Percentiles rank a stretch among this genome's conserved stretches.
Conservation (phyloP, 805 yeast species). For the Wickerhamomyces xylosicus region DNA sequence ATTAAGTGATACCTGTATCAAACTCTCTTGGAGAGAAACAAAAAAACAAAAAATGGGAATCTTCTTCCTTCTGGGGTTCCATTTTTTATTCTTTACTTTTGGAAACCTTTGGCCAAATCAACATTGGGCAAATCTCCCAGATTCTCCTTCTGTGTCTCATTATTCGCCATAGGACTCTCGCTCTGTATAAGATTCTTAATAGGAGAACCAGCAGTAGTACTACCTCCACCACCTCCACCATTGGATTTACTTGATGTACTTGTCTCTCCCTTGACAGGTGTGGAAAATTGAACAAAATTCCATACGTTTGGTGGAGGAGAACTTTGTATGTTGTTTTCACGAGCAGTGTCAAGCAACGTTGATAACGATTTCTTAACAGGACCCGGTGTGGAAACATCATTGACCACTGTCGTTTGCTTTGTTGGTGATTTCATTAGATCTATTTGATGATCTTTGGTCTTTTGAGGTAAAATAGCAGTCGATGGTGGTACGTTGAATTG, state of each 20-base stretch:
- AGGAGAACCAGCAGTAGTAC: constrained; percentile 12
- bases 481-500: constrained; percentile 4
- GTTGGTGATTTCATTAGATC: constrained; percentile 22
- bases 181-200: constrained; percentile 8
- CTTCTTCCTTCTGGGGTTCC: too few relatives aligned
- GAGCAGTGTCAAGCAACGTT: too few relatives aligned
- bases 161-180: constrained; percentile 13
- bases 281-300: constrained; percentile 78
- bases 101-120: constrained; percentile 37
- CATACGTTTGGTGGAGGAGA: constrained; percentile 75
- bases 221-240: neutral
- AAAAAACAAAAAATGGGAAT: too few relatives aligned
- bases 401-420: too few relatives aligned
- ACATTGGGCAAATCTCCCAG: constrained; percentile 35
- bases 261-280: constrained; percentile 22
- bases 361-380: constrained; percentile 16
- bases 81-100: constrained; percentile 12
- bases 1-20: too few relatives aligned
- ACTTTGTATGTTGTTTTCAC: too few relatives aligned
- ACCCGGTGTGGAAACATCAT: too few relatives aligned
- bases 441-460: constrained; percentile 1
- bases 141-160: constrained; percentile 3
- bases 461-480: constrained; percentile 2
- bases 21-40: too few relatives aligned
- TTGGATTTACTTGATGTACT: constrained; percentile 2